phyloP scores from a whole-genome alignment of 768 basidiomycete species.

The Gloeophyllum trabeum region DNA sequence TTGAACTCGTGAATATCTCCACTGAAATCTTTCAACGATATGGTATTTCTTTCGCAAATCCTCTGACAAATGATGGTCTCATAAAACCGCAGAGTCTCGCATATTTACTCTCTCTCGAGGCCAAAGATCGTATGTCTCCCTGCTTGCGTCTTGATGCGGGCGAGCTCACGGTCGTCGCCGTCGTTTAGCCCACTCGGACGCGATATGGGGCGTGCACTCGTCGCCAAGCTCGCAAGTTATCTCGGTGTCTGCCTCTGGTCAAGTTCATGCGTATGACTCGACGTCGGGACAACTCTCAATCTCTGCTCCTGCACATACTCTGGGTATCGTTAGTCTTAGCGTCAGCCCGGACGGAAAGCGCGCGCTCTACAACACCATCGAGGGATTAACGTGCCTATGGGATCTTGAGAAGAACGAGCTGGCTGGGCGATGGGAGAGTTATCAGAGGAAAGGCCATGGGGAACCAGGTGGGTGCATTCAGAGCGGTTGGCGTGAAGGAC shows the following conservation, averaged over 20 bases:
- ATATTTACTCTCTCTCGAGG: slow-evolving; percentile 62
- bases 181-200: slow-evolving; percentile 67
- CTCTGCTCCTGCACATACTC: slow-evolving; percentile 63
- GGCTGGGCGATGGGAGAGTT: slow-evolving; percentile 65
- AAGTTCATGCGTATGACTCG: slow-evolving; percentile 63
- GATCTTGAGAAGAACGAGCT: slow-evolving; percentile 54
- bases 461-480: slow-evolving; percentile 52
- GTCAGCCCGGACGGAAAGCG: slow-evolving; percentile 50
- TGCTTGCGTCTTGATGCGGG: slow-evolving; percentile 1
- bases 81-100: slow-evolving; percentile 59
- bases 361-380: slow-evolving; percentile 73
- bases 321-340: slow-evolving; percentile 78
- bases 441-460: slow-evolving; percentile 40
- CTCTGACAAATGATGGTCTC: too few relatives aligned
- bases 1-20: too few relatives aligned
- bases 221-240: slow-evolving; percentile 51
- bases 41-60: too few relatives aligned
- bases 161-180: neutral
- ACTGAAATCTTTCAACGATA: too few relatives aligned
- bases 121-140: slow-evolving; percentile 55
- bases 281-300: slow-evolving; percentile 49
- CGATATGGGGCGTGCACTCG: slow-evolving; percentile 74
- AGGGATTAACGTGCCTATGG: slow-evolving; percentile 73
- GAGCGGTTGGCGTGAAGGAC: slow-evolving; percentile 1
- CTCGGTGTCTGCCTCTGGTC: slow-evolving; percentile 71